Base-by-base conservation (phyloP, 2,329 filamentous ascomycete species). In the Alternaria postmessia region DNA sequence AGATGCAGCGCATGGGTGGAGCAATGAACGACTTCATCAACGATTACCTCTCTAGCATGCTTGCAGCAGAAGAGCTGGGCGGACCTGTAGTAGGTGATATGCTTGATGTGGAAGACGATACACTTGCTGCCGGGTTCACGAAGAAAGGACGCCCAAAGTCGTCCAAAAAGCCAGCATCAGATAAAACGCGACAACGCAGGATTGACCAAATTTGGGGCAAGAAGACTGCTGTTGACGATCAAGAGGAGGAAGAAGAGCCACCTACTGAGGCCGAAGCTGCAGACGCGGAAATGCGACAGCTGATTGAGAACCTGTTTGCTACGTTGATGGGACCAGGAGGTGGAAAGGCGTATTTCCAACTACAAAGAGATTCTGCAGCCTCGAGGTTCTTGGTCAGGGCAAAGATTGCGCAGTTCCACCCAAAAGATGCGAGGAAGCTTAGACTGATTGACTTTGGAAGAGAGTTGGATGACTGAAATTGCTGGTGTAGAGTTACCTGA, bases 61-160 rank as follows among this genome's bases (percentile, higher is more conserved):
- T 96, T 43, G 92, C 92, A 7, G 91, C 91, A 1, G 93, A 96
- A 79, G 91, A 93, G 71, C 83, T 94, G 1, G 93, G 93, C 7
- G 92, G 93, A 0, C 92, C 93, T 0, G 89, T 93, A 11, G 91
- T 94, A 1, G 91, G 93, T 4, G 90, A 92, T 66, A 82, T 89
- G 68, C 83, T 90, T 72, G 87, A 91, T 79, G 88, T 81, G 68
- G 85, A 82, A 8, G 85, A 90, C 44, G 86, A 80, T 12, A 81
- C 76, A 7, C 76, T 86, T 41, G 81, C 81, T 53, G 80, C 80
- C 26, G 85, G 85, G n/a, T 86, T 86, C 74, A 86, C 83, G 4
- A 79, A 79, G 41, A 81, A 83, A 63, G 84, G 84, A 16, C 84
- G 75, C 47, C 66, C 73, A 14, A 80, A 77, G 62, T 71, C 81